Base-by-base conservation (phyloP, 1,284 basidiomycete species). In the Amylostereum chailletii region DNA sequence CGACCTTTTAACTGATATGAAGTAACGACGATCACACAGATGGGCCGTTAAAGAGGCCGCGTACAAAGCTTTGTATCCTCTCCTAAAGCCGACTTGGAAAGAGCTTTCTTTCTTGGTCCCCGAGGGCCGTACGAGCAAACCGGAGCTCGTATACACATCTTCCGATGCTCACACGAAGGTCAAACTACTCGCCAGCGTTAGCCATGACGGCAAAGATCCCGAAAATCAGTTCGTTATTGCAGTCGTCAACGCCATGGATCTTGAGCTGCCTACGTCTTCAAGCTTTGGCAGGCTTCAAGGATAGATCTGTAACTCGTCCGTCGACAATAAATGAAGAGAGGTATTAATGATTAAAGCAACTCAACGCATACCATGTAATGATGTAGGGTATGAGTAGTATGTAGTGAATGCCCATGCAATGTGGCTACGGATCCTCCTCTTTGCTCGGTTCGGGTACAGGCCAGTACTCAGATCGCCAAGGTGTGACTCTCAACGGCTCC, bases 1-100 rank as follows among this genome's bases (percentile, higher is more conserved):
- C 19, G 8, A 29, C 34, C 26, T 37, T 37, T 46, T 30, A 42
- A 8, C 34, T 30, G 2, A 4, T 10, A 31, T 31, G 6, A 36
- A 26, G 41, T 9, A 30, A n/a, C 34, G 3, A 7, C 47, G 54
- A 29, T 44, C 52, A 33, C 44, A 26, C 50, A 92, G 89, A 34
- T 93, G 88, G 88, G 77, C 83, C 42, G 72, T 87, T 34, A 96
- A 96, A 61, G 93, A 95, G 68, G 90, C 93, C 0, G 82, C 86
- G 0, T 94, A 94, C 71, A 95, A 96, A 64, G 90, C 93, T 0
- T 60, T 93, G 49, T 90, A 82, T 58, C 83, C 87, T 1, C 53
- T 58, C 29, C 60, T 75, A 39, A 68, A 63, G 26, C 77, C 86
- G n/a, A 78, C 76, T 1, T 94, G 90, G 90, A 86, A 89, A 60